Conservation (phyloP, 129 eudicot species). For the Silybum marianum region DNA sequence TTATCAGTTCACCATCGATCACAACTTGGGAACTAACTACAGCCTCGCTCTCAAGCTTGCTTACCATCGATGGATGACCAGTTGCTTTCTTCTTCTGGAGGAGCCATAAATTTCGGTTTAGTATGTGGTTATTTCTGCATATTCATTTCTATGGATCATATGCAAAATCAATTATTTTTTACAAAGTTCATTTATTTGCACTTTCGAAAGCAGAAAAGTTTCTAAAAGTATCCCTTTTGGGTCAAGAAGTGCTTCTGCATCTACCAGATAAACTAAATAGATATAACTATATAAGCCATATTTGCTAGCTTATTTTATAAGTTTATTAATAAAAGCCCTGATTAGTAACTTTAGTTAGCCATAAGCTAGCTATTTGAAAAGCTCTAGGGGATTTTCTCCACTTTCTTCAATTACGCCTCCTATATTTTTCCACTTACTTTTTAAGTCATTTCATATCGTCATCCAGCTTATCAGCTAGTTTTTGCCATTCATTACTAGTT, state of each 20-base stretch:
- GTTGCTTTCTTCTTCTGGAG: constrained; percentile 64
- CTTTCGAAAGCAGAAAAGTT: not conserved
- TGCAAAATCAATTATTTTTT: not conserved
- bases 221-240: not conserved
- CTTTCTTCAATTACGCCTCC: not conserved
- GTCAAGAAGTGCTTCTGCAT: not conserved
- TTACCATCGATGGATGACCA: constrained; percentile 51
- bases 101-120: not conserved
- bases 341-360: not conserved
- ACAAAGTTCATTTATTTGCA: not conserved
- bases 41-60: constrained; percentile 31
- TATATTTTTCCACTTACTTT: not conserved
- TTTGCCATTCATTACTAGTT: not conserved
- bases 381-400: not conserved
- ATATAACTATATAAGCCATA: too few species aligned
- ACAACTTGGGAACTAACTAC: constrained; percentile 57
- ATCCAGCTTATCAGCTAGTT: not conserved
- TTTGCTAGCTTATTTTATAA: not conserved
- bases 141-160: not conserved
- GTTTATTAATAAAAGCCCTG: not conserved
- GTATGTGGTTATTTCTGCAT: not conserved
- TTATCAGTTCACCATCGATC: constrained; percentile 77
- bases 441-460: not conserved
- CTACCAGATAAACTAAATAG: not conserved
- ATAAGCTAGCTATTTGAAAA: not conserved